Percentiles rank a stretch among this genome's conserved stretches.
Conservation (phyloP, 352 stramenopile genomes). For the Pythium periplocum region DNA sequence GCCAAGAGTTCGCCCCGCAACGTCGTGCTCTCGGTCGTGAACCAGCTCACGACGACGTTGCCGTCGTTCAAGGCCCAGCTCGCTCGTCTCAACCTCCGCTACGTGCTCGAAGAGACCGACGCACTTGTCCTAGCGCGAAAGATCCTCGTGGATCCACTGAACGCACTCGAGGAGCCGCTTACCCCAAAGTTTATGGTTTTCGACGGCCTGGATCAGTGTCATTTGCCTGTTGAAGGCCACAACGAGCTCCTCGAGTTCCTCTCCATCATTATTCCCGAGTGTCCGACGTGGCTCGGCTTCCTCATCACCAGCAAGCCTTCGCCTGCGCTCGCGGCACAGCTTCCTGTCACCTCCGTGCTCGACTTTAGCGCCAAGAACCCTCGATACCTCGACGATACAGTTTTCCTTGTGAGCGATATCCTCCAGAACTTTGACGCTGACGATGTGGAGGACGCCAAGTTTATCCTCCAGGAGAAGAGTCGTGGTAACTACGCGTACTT, state of each 20-base stretch:
- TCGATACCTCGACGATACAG: conserved; percentile 49
- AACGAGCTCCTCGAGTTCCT: conserved; percentile 77
- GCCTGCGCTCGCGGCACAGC: conserved; percentile 42
- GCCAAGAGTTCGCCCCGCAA: conserved; percentile 64
- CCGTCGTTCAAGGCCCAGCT: conserved; percentile 79
- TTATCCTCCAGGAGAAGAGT: conserved; percentile 62
- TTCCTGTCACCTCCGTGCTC: conserved; percentile 66
- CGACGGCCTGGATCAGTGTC: conserved; percentile 74
- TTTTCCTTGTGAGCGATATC: conserved; percentile 55
- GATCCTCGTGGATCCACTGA: conserved; percentile 69
- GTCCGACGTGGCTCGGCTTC: conserved; percentile 67
- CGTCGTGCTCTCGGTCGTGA: conserved; percentile 74
- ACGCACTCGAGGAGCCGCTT: conserved; percentile 56
- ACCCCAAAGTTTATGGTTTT: conserved; percentile 60
- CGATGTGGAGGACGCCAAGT: conserved; percentile 37
- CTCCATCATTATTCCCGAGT: conserved; percentile 43
- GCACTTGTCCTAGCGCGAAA: conserved; percentile 60
- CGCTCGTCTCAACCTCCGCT: conserved; percentile 73
- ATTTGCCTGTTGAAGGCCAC: conserved; percentile 14
- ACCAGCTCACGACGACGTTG: conserved; percentile 65
- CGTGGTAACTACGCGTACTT: conserved; percentile 75
- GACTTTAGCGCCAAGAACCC: conserved; percentile 69
- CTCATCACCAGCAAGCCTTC: conserved; percentile 67
- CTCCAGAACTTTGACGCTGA: conserved; percentile 35
- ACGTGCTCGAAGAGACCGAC: conserved; percentile 76